Evolutionary conservation across 495 filamentous ascomycete species (phyloP).

Genomic region (Elaphomyces granulatus): DNA sequence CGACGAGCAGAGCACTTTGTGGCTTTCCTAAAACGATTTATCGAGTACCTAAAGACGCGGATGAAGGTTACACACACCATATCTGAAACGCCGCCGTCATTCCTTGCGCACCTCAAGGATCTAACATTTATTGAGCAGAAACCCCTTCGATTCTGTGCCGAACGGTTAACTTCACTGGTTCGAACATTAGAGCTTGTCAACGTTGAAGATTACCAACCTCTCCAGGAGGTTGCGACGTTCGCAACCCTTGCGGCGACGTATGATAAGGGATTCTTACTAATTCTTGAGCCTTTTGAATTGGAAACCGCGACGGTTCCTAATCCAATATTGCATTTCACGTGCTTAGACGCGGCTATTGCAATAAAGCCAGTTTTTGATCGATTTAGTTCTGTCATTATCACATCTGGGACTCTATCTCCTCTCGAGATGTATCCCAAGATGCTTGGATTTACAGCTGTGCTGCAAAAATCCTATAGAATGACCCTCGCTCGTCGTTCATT

Average conservation of each 20-base stretch:
- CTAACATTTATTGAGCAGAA: slow-evolving; percentile 96
- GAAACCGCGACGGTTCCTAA: slow-evolving; percentile 93
- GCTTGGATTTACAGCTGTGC: slow-evolving; percentile 79
- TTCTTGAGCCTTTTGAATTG: slow-evolving; percentile 91
- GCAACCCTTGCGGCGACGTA: slow-evolving; percentile 96
- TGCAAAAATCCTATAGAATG: slow-evolving; percentile 96
- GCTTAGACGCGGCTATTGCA: slow-evolving; percentile 92
- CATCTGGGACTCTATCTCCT: slow-evolving; percentile 90
- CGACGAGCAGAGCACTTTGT: slow-evolving; percentile 92
- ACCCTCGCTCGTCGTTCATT: slow-evolving; percentile 87
- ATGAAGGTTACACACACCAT: slow-evolving; percentile 98
- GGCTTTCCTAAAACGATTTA: slow-evolving; percentile 84
- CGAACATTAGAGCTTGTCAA: slow-evolving; percentile 91
- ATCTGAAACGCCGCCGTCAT: slow-evolving; percentile 89
- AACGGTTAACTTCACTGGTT: slow-evolving; percentile 86
- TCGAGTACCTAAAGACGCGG: slow-evolving; percentile 94
- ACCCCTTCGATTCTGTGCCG: slow-evolving; percentile 83
- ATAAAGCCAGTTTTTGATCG: slow-evolving; percentile 97
- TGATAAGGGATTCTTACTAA: slow-evolving; percentile 90
- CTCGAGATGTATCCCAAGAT: slow-evolving; percentile 99
- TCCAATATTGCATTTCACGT: slow-evolving; percentile 88
- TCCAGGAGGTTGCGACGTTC: slow-evolving; percentile 97
- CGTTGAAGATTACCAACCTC: slow-evolving; percentile 91
- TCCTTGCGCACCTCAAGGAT: slow-evolving; percentile 84
- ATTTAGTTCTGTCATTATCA: slow-evolving; percentile 96